Evolutionary conservation across 148 eudicot genomes (phyloP).

Genomic region (Amaranthus hypochondriacus): DNA sequence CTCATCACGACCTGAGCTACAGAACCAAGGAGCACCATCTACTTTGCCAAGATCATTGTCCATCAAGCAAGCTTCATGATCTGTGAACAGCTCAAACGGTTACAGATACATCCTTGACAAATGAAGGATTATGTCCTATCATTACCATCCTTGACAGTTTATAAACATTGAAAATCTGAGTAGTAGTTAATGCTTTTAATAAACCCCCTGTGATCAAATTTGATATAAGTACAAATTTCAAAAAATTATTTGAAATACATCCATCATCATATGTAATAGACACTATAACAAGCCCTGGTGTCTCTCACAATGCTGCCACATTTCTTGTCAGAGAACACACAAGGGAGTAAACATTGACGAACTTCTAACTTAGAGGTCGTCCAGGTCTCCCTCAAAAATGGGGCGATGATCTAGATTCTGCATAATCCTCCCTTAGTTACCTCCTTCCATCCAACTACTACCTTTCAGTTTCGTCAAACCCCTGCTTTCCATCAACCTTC

Average conservation of each 20-base stretch:
- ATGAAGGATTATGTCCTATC: neutral
- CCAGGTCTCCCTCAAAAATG: too few relatives aligned
- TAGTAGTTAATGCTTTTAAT: neutral
- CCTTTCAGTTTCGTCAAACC: constrained; percentile 44
- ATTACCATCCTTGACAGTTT: neutral
- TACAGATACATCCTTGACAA: constrained; percentile 4
- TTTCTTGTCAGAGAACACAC: too few relatives aligned
- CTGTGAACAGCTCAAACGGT: constrained; percentile 44
- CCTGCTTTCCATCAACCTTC: constrained; percentile 45
- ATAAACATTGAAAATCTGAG: neutral
- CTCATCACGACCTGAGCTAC: constrained; percentile 71
- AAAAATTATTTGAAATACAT: neutral
- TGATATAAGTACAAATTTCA: neutral
- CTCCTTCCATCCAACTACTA: constrained; percentile 33
- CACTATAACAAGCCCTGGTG: too few relatives aligned
- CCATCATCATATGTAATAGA: neutral
- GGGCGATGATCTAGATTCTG: too few relatives aligned
- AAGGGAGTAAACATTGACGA: too few relatives aligned
- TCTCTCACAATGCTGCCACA: too few relatives aligned
- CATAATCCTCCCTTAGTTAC: neutral
- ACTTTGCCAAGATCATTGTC: constrained; percentile 25
- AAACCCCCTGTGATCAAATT: neutral
- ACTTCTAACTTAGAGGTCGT: too few relatives aligned
- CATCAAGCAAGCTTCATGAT: constrained; percentile 62
- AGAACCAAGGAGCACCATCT: constrained; percentile 59